Percentiles rank a stretch among this genome's conserved stretches.
Evolutionary conservation across 345 rosid species (phyloP).

Genomic region (Noccaea bulbosa): DNA sequence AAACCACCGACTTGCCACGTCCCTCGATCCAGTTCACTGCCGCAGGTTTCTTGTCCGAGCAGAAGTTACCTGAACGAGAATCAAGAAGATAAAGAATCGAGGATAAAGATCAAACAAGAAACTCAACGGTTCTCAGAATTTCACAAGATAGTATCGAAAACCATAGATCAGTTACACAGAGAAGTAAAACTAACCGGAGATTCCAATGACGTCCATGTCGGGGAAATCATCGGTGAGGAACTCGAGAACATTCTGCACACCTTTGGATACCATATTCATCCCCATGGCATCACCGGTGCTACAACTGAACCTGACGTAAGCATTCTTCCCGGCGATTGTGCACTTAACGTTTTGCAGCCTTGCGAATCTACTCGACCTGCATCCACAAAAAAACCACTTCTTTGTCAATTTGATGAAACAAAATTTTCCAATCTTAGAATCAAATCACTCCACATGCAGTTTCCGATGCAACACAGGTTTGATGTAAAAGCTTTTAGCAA

Average conservation of each 20-base stretch:
- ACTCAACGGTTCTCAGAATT: neutral
- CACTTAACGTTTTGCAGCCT: constrained; percentile 68
- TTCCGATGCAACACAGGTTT: neutral
- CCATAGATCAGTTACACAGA: neutral
- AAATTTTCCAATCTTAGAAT: neutral
- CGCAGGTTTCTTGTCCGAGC: constrained; percentile 92
- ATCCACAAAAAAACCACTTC: constrained; percentile 11
- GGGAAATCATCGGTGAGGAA: constrained; percentile 75
- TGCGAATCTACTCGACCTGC: constrained; percentile 82
- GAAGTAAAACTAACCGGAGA: constrained; percentile 58
- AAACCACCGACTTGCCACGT: constrained; percentile 86
- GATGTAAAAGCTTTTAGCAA: constrained; percentile 7
- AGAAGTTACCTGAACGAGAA: constrained; percentile 60
- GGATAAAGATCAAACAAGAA: neutral
- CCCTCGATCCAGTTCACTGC: constrained; percentile 98
- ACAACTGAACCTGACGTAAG: constrained; percentile 72
- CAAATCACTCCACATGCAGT: neutral
- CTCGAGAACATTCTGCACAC: constrained; percentile 88
- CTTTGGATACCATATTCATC: constrained; percentile 97
- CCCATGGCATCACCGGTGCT: constrained; percentile 98
- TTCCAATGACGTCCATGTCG: constrained; percentile 83
- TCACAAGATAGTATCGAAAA: constrained; percentile 11
- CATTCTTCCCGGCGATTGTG: constrained; percentile 83
- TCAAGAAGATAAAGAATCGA: neutral
- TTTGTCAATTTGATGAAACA: neutral